phyloP scores from a whole-genome alignment of 495 filamentous ascomycete genomes.

The Penicillium cosmopolitanum region DNA sequence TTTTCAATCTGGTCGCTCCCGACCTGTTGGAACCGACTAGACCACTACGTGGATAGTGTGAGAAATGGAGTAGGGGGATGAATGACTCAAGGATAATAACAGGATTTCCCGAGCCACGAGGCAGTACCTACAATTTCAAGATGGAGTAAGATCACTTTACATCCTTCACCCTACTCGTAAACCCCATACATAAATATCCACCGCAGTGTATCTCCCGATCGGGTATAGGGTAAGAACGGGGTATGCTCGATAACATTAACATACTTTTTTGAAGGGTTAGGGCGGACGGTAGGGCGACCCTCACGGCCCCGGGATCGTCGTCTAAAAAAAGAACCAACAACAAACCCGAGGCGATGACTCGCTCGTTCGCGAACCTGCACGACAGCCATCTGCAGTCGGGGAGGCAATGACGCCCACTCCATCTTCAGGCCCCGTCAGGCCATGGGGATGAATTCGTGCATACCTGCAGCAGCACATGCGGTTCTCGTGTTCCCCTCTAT shows the following conservation, averaged over 20 bases:
- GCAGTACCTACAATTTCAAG: no score
- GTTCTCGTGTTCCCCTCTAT: background rate
- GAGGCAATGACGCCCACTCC: conserved; percentile 11
- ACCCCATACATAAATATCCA: background rate
- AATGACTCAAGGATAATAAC: no score
- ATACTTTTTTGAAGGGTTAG: conserved; percentile 1
- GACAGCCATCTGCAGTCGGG: conserved; percentile 11
- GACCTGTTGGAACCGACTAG: background rate
- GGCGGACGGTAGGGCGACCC: conserved; percentile 3
- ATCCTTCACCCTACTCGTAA: no score
- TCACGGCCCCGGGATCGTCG: conserved; percentile 11
- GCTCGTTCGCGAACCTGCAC: conserved; percentile 8
- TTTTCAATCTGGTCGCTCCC: background rate
- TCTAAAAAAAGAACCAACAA: conserved; percentile 23
- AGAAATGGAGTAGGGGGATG: background rate
- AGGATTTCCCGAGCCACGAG: no score
- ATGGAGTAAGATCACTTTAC: no score
- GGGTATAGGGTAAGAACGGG: background rate
- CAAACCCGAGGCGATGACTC: conserved; percentile 12
- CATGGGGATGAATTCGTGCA: conserved; percentile 3
- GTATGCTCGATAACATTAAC: background rate
- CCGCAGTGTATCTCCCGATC: background rate
- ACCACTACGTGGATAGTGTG: background rate
- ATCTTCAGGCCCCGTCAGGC: background rate
- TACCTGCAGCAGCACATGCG: background rate